Evolutionary conservation across 768 basidiomycete species (phyloP).

Genomic region (Auriscalpium microsporum): DNA sequence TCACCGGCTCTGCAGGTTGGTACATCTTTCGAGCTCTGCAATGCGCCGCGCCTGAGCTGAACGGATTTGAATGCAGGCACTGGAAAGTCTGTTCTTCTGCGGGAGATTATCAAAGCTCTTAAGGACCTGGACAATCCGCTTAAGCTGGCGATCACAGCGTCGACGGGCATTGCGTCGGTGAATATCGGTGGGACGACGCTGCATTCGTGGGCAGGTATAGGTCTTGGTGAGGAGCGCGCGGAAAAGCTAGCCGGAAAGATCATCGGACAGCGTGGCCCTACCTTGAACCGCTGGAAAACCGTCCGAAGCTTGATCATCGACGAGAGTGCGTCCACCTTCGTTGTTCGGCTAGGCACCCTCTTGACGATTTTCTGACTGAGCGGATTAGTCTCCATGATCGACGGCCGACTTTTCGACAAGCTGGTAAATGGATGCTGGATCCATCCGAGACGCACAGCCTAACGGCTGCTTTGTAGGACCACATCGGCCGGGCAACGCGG

Average conservation of each 20-base stretch:
- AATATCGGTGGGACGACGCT: constrained; percentile 79
- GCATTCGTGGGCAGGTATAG: constrained; percentile 79
- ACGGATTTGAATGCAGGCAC: constrained; percentile 37
- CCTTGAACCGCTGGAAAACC: constrained; percentile 48
- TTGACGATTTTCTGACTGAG: neutral
- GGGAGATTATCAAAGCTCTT: constrained; percentile 56
- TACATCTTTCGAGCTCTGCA: neutral
- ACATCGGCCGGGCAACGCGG: constrained; percentile 34
- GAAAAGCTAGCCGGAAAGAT: constrained; percentile 28
- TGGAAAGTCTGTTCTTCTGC: constrained; percentile 76
- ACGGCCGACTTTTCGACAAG: constrained; percentile 73
- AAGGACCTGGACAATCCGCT: constrained; percentile 18
- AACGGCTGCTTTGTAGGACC: too few relatives aligned
- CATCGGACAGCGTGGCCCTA: constrained; percentile 25
- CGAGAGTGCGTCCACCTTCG: constrained; percentile 48
- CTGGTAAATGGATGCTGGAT: constrained; percentile 35
- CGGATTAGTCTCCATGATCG: constrained; percentile 78
- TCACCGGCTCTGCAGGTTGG: constrained; percentile 78
- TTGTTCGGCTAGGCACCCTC: neutral
- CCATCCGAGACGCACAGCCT: too few relatives aligned
- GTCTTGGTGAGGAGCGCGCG: constrained; percentile 54
- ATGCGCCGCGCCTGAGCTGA: neutral
- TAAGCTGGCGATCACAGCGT: constrained; percentile 65
- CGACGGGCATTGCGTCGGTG: constrained; percentile 71
- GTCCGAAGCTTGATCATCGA: constrained; percentile 72